These are phyloP conservation scores for Lodderomyces pseudojiufengensis DNA, from an alignment of 1,139 yeast genomes.

Conservation along the genomic window DNA sequence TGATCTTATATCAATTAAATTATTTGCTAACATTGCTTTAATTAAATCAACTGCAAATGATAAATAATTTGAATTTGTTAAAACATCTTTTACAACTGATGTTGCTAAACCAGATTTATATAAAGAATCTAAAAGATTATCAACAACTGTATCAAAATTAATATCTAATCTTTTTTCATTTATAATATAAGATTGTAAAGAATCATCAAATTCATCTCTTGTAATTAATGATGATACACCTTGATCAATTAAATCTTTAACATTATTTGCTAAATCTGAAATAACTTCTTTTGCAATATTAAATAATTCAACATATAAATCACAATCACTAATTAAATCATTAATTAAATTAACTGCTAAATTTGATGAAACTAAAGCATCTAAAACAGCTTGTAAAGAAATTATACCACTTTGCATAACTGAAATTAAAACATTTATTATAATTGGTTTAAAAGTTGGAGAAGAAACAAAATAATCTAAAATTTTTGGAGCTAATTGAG, in stretches of 20 bases:
- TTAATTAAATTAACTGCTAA: conserved; percentile 35
- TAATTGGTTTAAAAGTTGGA: conserved; percentile 34
- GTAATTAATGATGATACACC: conserved; percentile 18
- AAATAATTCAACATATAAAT: conserved; percentile 36
- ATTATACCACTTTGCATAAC: conserved; percentile 33
- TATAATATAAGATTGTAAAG: conserved; percentile 8
- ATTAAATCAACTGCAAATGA: conserved; percentile 38
- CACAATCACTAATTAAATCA: conserved; percentile 41
- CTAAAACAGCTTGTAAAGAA: conserved; percentile 32
- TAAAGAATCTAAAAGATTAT: conserved; percentile 40
- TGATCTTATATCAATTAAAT: conserved; percentile 28
- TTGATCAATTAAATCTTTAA: conserved; percentile 22
- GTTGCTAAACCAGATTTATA: conserved; percentile 42
- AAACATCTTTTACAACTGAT: conserved; percentile 37
- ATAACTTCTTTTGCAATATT: conserved; percentile 30
- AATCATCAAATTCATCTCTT: conserved; percentile 16
- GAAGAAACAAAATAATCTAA: conserved; percentile 35
- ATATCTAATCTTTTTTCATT: conserved; percentile 1
- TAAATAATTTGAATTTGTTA: conserved; percentile 37
- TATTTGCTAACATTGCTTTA: conserved; percentile 25
- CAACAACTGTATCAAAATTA: conserved; percentile 24
- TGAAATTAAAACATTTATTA: conserved; percentile 28
- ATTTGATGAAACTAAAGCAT: conserved; percentile 38
- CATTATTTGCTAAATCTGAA: conserved; percentile 26
- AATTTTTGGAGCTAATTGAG: conserved; percentile 37